These are phyloP conservation scores for Penicillium turbatum DNA, from an alignment of 495 filamentous ascomycete species.

Conservation along the genomic window DNA sequence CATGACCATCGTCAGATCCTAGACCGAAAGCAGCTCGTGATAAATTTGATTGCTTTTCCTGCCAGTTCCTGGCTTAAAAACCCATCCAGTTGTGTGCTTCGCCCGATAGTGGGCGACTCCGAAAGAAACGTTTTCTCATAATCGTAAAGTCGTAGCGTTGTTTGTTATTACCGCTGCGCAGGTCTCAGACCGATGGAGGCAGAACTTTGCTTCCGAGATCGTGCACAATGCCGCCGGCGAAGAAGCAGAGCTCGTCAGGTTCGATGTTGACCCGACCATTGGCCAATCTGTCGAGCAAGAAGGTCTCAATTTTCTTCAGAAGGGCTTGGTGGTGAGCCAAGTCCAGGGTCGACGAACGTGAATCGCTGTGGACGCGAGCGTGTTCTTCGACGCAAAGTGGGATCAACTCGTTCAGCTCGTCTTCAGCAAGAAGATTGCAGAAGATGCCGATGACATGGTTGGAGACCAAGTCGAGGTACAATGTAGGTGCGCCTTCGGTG, in stretches of 20 bases:
- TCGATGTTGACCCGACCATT: slow-evolving; percentile 30
- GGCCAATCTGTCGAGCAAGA: slow-evolving; percentile 35
- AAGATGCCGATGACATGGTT: slow-evolving; percentile 44
- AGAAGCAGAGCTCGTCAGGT: slow-evolving; percentile 42
- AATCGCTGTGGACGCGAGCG: not conserved
- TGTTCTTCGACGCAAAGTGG: slow-evolving; percentile 24
- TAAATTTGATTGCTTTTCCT: slow-evolving; percentile 19
- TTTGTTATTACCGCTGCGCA: not conserved
- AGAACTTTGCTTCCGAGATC: slow-evolving; percentile 35
- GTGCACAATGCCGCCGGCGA: slow-evolving; percentile 40
- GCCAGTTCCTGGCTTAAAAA: slow-evolving; percentile 14
- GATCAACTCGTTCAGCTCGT: slow-evolving; percentile 37
- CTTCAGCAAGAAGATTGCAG: slow-evolving; percentile 35
- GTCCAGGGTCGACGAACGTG: not conserved
- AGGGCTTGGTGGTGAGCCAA: slow-evolving; percentile 15
- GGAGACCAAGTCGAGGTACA: slow-evolving; percentile 37
- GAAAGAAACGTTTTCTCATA: slow-evolving; percentile 16
- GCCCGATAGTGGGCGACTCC: slow-evolving; percentile 9
- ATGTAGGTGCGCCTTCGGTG: slow-evolving; percentile 27
- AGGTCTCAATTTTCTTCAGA: slow-evolving; percentile 33
- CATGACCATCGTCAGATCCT: slow-evolving; percentile 3
- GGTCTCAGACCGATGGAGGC: slow-evolving; percentile 8
- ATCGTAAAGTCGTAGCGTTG: slow-evolving; percentile 18
- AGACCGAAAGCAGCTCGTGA: not conserved
- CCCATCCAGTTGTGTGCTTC: slow-evolving; percentile 11